A percentile compares a stretch with the other conserved stretches of the same genome.
phyloP scores from a whole-genome alignment of 2,329 filamentous ascomycete genomes.

The Cladosporium halotolerans region DNA sequence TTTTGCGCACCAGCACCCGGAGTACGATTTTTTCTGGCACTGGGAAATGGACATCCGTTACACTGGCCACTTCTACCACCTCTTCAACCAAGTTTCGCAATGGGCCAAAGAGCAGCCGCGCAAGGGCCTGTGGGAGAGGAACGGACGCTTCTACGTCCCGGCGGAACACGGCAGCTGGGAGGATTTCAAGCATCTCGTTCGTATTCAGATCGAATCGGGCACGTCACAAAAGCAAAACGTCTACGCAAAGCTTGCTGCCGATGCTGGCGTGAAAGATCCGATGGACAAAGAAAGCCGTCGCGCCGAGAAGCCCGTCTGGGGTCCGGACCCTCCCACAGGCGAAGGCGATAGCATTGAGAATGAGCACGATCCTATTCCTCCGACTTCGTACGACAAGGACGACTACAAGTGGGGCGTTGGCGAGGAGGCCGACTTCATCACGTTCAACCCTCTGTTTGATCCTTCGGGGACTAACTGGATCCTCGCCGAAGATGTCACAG shows the following conservation, averaged over 20 bases:
- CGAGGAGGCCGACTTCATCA: constrained; percentile 70
- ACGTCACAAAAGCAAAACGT: constrained; percentile 41
- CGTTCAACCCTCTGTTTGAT: constrained; percentile 71
- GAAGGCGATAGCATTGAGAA: constrained; percentile 43
- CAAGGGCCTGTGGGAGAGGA: constrained; percentile 70
- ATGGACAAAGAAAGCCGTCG: constrained; percentile 35
- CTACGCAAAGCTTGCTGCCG: constrained; percentile 33
- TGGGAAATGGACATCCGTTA: constrained; percentile 94
- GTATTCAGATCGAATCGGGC: constrained; percentile 53
- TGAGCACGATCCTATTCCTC: constrained; percentile 48
- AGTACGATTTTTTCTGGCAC: constrained; percentile 89
- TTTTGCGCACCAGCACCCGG: constrained; percentile 80
- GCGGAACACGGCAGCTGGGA: constrained; percentile 63
- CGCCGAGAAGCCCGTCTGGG: constrained; percentile 45
- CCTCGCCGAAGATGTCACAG: constrained; percentile 63
- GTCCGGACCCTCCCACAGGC: constrained; percentile 35
- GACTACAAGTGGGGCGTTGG: constrained; percentile 59
- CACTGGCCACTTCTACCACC: constrained; percentile 80
- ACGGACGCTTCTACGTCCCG: constrained; percentile 70
- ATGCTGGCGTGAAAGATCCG: constrained; percentile 2
- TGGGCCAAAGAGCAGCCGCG: constrained; percentile 66
- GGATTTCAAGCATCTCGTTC: constrained; percentile 62
- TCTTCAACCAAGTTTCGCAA: constrained; percentile 60
- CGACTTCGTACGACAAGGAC: constrained; percentile 49
- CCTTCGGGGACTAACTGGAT: constrained; percentile 66